Conservation (phyloP, 495 filamentous ascomycete genomes). For the Penicillium salamii region DNA sequence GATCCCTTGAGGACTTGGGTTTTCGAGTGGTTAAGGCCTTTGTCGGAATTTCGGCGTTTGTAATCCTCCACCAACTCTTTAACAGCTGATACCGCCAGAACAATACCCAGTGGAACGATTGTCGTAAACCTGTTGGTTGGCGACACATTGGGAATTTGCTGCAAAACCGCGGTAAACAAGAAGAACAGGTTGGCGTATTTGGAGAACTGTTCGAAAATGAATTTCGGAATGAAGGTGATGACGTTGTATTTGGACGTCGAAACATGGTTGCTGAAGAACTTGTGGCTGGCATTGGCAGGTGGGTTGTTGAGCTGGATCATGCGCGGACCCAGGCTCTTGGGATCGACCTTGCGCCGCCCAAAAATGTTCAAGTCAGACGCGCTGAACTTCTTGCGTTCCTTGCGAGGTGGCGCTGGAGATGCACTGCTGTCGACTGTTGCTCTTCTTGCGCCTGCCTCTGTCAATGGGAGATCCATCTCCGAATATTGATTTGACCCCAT, state of each 20-base stretch:
- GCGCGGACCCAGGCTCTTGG: conserved; percentile 84
- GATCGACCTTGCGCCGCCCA: conserved; percentile 78
- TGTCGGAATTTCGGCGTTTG: conserved; percentile 83
- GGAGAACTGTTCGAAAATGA: conserved; percentile 97
- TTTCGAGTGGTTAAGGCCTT: conserved; percentile 83
- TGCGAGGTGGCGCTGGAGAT: conserved; percentile 30
- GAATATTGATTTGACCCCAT: conserved; percentile 89
- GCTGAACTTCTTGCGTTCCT: conserved; percentile 56
- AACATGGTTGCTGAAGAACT: conserved; percentile 93
- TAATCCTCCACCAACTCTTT: conserved; percentile 96
- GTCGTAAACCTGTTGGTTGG: conserved; percentile 96
- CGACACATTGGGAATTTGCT: conserved; percentile 93
- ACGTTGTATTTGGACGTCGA: conserved; percentile 98
- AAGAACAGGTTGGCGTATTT: conserved; percentile 99
- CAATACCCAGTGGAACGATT: conserved; percentile 85
- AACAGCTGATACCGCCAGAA: conserved; percentile 87
- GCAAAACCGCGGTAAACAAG: conserved; percentile 92
- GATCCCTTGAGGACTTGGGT: conserved; percentile 82
- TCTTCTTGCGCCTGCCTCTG: conserved; percentile 63
- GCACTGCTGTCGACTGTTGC: conserved; percentile 34
- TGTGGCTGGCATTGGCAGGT: conserved; percentile 82
- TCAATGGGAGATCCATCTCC: conserved; percentile 96
- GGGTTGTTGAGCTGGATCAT: conserved; percentile 98
- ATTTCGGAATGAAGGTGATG: conserved; percentile 94
- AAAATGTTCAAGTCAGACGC: conserved; percentile 87